Base-by-base conservation (phyloP, 129 eudicot genomes). In the Tagetes patula region DNA sequence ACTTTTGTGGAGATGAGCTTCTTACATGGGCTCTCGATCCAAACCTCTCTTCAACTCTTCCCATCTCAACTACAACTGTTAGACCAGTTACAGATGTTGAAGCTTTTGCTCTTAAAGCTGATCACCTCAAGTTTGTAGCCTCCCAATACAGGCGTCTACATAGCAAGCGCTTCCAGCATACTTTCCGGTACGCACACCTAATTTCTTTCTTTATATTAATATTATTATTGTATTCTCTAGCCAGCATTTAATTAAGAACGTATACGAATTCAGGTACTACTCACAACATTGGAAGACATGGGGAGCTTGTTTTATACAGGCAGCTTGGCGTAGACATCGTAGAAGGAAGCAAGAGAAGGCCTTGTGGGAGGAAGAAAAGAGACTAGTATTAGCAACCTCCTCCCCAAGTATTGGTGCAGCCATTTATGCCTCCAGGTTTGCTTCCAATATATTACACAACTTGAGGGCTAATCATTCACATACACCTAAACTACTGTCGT, bases 21-120 rank as follows among this genome's bases (percentile, higher is more conserved):
- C 86, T 90, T 37, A 87, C 98, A 5, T 94, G 98, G 98, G 98
- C 96, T n/a, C 77, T 94, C 50, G 96, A 85, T 70, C 92, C 98
- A 33, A 83, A 75, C 71, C 69, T 86, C n/a, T 80, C 90, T 13
- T 54, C 90, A 34, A 85, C 73, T 76, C 87, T 93, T 69, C 98
- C 98, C 11, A 52, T 80, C 59, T 93, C 98, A 50, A 89, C 96
- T 31, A 76, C 92, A 78, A 93, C 98, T 1, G 92, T 86, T 9
- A 60, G 47, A 61, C 79, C 90, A 0, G 45, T 74, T 41, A 82
- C 87, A 7, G 98, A 93, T 45, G 96, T 93, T 10, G 98, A 93
- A 82, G 98, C 95, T 33, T 93, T 93, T 76, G 76, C 90, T 34
- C 74, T 93, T 9, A 78, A 65, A 71, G 88, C 98, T 37, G 86